Evolutionary conservation across 2,329 filamentous ascomycete species (phyloP), one percentile per base, ranked within the genome.

Genomic region (Plenodomus tracheiphilus): DNA sequence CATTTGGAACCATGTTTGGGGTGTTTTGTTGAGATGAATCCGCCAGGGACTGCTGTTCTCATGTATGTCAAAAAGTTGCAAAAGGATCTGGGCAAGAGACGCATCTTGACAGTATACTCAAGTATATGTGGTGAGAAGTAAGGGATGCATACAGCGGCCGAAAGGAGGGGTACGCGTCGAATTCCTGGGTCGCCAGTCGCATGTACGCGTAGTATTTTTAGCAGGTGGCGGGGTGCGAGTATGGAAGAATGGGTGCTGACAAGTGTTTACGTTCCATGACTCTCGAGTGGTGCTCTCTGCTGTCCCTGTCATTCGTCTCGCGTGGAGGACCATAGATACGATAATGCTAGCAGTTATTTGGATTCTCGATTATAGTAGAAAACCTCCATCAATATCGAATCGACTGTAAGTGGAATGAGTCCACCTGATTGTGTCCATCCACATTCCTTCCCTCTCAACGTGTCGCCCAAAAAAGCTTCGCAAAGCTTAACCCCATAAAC

Each of bases 91-190:
- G 13, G 28, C 13, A 32, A 32, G 28, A 15, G 28, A 32, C 22
- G 22, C 28, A 32, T 32, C 28, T 32, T 32, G 28, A 32, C 28
- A 32, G 28, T 32, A 32, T 32, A 32, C 28, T 32, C 6, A 32
- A 32, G 28, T 32, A 32, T 32, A 32, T 32, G 28, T 32, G 40
- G 43, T 39, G 25, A 43, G 40, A 58, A 52, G 60, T 51, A 65
- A 65, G 60, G 57, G 55, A 59, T 43, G 43, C 41, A 30, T 41
- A n/a, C 21, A 8, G 35, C 50, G 32, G 41, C 49, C 45, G 41
- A 38, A 39, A 20, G 46, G 46, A 59, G 16, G 51, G 53, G 47
- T 53, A 61, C 64, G 61, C 54, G 58, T 64, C 46, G 49, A 65
- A 67, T 68, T 66, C 64, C 59, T 53, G 16, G 10, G 10, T 37